A percentile compares a stretch with the other conserved stretches of the same genome.
Conservation (phyloP, 352 stramenopile genomes). For the Phytophthora brassicae region DNA sequence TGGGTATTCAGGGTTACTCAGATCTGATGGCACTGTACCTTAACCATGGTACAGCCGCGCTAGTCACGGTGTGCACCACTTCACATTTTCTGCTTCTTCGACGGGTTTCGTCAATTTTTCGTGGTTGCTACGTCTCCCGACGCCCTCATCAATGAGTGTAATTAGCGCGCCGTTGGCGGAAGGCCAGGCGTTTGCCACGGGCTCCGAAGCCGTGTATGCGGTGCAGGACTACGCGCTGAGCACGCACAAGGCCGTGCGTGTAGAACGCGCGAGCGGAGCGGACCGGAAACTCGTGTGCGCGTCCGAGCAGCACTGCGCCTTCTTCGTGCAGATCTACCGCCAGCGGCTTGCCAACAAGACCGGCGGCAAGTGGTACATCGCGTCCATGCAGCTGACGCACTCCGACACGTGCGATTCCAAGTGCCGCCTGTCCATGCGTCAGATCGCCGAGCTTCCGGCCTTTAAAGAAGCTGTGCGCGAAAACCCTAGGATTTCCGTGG, state of each 20-base stretch:
- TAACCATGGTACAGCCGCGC: too few relatives aligned
- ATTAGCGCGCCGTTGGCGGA: slow-evolving; percentile 12
- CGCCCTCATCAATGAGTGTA: slow-evolving; percentile 22
- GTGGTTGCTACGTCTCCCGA: slow-evolving; percentile 7
- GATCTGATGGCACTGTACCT: too few relatives aligned
- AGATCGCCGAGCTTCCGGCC: slow-evolving; percentile 28
- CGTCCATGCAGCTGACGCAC: slow-evolving; percentile 27
- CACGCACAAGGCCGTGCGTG: slow-evolving; percentile 25
- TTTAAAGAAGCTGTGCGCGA: slow-evolving; percentile 21
- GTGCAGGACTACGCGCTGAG: slow-evolving; percentile 39
- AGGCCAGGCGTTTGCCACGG: slow-evolving; percentile 30
- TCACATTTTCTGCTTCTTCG: not conserved
- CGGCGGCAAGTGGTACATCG: slow-evolving; percentile 40
- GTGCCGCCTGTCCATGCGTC: slow-evolving; percentile 20
- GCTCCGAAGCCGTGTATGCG: slow-evolving; percentile 23
- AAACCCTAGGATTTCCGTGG: slow-evolving; percentile 20
- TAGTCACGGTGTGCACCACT: not conserved
- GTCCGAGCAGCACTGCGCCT: slow-evolving; percentile 22
- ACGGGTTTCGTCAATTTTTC: not conserved
- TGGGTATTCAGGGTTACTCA: too few relatives aligned
- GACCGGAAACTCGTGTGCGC: slow-evolving; percentile 31
- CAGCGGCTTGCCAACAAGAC: slow-evolving; percentile 29
- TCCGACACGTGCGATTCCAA: slow-evolving; percentile 24
- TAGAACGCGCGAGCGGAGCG: slow-evolving; percentile 28
- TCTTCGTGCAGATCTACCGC: slow-evolving; percentile 39